Percentiles rank a stretch among this genome's conserved stretches.
Conservation (phyloP, 2,329 filamentous ascomycete genomes). For the Laburnicola sp. region DNA sequence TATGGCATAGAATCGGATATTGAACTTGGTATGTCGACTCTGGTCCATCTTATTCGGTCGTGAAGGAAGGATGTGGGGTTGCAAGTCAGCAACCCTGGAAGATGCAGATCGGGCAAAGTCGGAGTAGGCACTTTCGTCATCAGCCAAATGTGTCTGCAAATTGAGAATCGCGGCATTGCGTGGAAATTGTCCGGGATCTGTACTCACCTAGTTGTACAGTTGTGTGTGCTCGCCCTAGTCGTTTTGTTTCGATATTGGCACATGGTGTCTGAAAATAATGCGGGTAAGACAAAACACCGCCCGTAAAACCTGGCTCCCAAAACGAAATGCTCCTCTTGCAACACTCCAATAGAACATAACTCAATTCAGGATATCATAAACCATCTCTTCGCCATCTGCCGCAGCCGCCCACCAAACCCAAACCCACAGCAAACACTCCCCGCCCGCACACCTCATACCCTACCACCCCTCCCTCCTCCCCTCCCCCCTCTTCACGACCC, state of each 20-base stretch:
- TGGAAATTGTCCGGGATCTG: too few species aligned
- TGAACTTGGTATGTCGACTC: too few species aligned
- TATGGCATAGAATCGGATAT: not conserved
- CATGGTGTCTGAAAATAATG: too few species aligned
- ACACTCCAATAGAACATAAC: not conserved
- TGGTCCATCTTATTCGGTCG: not conserved
- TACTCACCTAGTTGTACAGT: too few species aligned
- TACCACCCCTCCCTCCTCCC: conserved; percentile 2
- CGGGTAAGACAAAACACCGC: too few species aligned
- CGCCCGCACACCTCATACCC: not conserved
- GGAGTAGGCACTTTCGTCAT: not conserved
- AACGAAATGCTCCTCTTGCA: too few species aligned
- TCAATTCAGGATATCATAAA: conserved; percentile 1
- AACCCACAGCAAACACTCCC: not conserved
- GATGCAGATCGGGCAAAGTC: not conserved
- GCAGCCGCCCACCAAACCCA: not conserved
- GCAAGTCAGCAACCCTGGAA: not conserved
- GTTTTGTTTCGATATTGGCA: too few species aligned
- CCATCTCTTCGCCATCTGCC: not conserved
- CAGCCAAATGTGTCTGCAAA: too few species aligned
- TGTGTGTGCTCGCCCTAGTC: too few species aligned
- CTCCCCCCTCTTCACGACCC: conserved; percentile 5
- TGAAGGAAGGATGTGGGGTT: not conserved
- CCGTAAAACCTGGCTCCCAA: too few species aligned
- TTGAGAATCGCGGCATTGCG: too few species aligned